Evolutionary conservation across 1,284 basidiomycete species (phyloP).

Genomic region (Xerocomus cyaneibrunnescens): DNA sequence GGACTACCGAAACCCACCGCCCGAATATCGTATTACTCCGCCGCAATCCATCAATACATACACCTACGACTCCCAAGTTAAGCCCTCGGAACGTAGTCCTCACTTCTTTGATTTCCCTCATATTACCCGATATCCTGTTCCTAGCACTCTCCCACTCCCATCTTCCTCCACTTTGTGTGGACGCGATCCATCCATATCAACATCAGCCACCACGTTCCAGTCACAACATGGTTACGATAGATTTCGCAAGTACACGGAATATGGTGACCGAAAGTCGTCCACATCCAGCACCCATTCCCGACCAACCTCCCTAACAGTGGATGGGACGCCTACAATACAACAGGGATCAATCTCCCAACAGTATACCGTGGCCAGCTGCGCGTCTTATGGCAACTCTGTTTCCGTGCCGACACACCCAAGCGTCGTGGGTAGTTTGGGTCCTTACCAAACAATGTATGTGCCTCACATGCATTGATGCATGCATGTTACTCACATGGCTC

Average conservation of each 20-base stretch:
- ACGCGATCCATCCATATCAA: conserved; percentile 10
- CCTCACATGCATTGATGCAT: not conserved
- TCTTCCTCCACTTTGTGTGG: conserved; percentile 3
- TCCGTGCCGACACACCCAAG: conserved; percentile 7
- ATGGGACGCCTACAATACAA: conserved; percentile 8
- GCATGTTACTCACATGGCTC: conserved; percentile 5
- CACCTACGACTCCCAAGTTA: conserved; percentile 9
- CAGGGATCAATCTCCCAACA: not conserved
- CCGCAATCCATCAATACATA: conserved; percentile 11
- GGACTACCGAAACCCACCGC: conserved; percentile 13
- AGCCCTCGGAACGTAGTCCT: conserved; percentile 14
- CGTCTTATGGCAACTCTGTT: conserved; percentile 2
- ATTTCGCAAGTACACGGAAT: conserved; percentile 5
- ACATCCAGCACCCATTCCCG: conserved; percentile 13
- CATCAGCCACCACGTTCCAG: conserved; percentile 5
- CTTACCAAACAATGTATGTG: conserved; percentile 15
- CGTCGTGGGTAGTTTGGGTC: not conserved
- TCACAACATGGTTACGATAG: conserved; percentile 17
- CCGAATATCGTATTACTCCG: conserved; percentile 15
- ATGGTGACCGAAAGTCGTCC: conserved; percentile 10
- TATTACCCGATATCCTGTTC: conserved; percentile 30
- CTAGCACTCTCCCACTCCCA: conserved; percentile 21
- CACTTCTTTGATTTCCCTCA: conserved; percentile 33
- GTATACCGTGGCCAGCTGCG: not conserved
- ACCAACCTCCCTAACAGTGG: conserved; percentile 9